These are phyloP conservation scores for Malus hybrid DNA, from an alignment of 331 rosid genomes.

Conservation along the genomic window DNA sequence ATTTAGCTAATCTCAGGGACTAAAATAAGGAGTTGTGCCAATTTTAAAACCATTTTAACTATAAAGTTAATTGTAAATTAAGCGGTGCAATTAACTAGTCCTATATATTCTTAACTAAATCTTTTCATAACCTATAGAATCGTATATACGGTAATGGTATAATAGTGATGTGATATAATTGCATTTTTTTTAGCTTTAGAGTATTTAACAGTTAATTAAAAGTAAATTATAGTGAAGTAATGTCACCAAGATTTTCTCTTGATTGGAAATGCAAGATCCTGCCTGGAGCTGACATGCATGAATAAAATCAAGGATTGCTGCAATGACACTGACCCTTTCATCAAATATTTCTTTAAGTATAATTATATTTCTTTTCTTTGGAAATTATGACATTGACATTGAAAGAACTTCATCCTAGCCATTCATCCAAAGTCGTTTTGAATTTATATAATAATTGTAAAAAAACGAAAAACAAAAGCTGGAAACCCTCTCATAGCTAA, in stretches of 20 bases:
- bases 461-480: background rate
- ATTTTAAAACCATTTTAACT: no score
- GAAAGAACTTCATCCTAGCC: background rate
- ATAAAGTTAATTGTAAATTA: no score
- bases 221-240: background rate
- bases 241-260: constrained; percentile 25
- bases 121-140: background rate
- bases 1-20: no score
- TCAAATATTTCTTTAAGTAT: background rate
- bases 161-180: constrained; percentile 5
- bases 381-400: constrained; percentile 13
- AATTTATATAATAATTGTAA: background rate
- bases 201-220: background rate
- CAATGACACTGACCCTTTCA: constrained; percentile 7
- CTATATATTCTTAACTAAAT: background rate
- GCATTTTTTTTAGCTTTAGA: background rate
- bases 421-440: background rate
- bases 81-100: background rate
- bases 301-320: constrained; percentile 8
- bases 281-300: constrained; percentile 16
- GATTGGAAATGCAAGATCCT: constrained; percentile 23
- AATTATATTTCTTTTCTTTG: background rate
- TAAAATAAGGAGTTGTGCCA: no score
- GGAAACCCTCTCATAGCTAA: background rate
- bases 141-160: background rate